These are phyloP conservation scores for Bipolaris oryzae DNA, from an alignment of 2,329 filamentous ascomycete genomes.

Conservation along the genomic window DNA sequence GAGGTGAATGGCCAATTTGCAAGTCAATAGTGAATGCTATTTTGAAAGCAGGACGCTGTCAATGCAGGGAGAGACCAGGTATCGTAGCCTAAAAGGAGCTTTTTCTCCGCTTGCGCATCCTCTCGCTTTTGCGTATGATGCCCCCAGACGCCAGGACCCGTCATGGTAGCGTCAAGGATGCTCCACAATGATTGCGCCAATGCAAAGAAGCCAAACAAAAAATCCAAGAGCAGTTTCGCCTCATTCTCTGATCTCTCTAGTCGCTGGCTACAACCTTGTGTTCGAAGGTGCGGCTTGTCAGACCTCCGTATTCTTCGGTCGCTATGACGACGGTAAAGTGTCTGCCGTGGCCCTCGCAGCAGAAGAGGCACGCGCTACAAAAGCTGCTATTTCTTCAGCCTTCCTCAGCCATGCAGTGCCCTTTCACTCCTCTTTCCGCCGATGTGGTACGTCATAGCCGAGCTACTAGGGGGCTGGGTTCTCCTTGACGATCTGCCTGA, in stretches of 20 bases:
- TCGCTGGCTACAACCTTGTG: neutral
- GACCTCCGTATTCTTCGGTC: neutral
- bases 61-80: conserved; percentile 3
- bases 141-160: conserved; percentile 9
- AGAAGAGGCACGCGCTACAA: neutral
- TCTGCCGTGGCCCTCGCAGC: neutral
- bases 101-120: conserved; percentile 1
- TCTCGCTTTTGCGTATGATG: neutral
- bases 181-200: conserved; percentile 1
- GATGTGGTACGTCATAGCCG: neutral
- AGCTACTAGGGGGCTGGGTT: conserved; percentile 73
- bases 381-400: neutral
- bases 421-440: neutral
- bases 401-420: neutral
- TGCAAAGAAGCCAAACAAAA: conserved; percentile 1
- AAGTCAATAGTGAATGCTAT: conserved; percentile 1
- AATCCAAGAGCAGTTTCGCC: neutral
- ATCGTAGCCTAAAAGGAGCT: conserved; percentile 5
- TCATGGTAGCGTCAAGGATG: neutral
- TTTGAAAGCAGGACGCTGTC: neutral
- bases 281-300: neutral
- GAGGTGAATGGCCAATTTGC: neutral
- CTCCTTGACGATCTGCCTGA: conserved; percentile 84
- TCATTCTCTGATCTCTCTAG: neutral
- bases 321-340: neutral